phyloP scores from a whole-genome alignment of 78 protist genomes.

The Corallochytrium limacisporum region DNA sequence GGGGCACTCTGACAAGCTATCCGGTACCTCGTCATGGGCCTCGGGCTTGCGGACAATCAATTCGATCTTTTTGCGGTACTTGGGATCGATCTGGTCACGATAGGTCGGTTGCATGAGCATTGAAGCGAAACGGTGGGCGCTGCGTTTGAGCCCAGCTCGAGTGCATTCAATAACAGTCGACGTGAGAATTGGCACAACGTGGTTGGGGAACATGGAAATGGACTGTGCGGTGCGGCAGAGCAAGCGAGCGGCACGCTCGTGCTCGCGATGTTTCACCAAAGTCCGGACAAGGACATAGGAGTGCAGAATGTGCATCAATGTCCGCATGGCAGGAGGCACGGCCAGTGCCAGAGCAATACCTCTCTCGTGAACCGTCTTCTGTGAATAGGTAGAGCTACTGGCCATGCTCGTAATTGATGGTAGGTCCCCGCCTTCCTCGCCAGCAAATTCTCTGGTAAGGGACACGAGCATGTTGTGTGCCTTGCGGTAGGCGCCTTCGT shows the following conservation, averaged over 20 bases:
- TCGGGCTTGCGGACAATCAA: slow-evolving; percentile 47
- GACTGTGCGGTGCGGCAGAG: slow-evolving; percentile 42
- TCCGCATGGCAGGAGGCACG: too few relatives aligned
- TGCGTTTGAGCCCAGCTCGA: slow-evolving; percentile 11
- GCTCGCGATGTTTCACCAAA: neutral
- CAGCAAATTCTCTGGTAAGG: slow-evolving; percentile 20
- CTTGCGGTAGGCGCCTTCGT: slow-evolving; percentile 40
- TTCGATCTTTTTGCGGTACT: slow-evolving; percentile 44
- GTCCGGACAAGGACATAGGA: slow-evolving; percentile 35
- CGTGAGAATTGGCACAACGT: slow-evolving; percentile 52
- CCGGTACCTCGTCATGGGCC: too few relatives aligned
- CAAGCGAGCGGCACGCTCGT: slow-evolving; percentile 39
- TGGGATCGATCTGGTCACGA: slow-evolving; percentile 12
- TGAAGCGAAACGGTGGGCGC: slow-evolving; percentile 52
- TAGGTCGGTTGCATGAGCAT: slow-evolving; percentile 47
- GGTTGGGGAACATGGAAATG: slow-evolving; percentile 55
- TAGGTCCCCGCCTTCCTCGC: slow-evolving; percentile 2
- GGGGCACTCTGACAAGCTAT: too few relatives aligned
- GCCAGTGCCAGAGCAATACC: too few relatives aligned
- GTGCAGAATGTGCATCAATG: slow-evolving; percentile 57
- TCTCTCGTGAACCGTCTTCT: too few relatives aligned
- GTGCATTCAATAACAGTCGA: slow-evolving; percentile 57
- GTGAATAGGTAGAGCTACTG: slow-evolving; percentile 2
- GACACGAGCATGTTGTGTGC: slow-evolving; percentile 42
- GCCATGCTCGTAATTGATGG: slow-evolving; percentile 8